Evolutionary conservation across 768 basidiomycete genomes (phyloP).

Genomic region (Termitomyces sp.): DNA sequence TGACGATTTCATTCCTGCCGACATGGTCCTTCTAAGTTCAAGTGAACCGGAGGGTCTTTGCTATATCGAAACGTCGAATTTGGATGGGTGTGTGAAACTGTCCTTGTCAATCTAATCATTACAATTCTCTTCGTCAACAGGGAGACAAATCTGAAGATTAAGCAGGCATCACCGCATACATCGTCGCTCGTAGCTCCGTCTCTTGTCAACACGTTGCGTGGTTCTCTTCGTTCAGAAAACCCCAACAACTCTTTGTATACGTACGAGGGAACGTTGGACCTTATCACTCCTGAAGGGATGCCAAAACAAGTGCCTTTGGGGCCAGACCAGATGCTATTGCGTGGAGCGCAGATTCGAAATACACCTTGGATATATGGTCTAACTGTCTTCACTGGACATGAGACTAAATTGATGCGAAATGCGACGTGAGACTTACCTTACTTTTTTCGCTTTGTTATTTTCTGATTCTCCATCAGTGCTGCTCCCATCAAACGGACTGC

Average conservation of each 20-base stretch:
- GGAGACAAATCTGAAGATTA: slow-evolving; percentile 98
- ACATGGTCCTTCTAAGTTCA: slow-evolving; percentile 79
- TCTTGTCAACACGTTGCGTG: slow-evolving; percentile 66
- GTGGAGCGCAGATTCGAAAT: slow-evolving; percentile 94
- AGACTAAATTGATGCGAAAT: slow-evolving; percentile 97
- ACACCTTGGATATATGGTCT: slow-evolving; percentile 96
- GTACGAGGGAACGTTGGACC: slow-evolving; percentile 78
- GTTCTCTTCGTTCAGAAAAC: slow-evolving; percentile 88
- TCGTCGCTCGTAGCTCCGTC: slow-evolving; percentile 71
- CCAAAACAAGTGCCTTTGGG: slow-evolving; percentile 86
- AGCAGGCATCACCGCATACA: slow-evolving; percentile 87
- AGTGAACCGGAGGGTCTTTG: slow-evolving; percentile 97
- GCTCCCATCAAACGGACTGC: slow-evolving; percentile 96
- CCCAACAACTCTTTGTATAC: slow-evolving; percentile 98
- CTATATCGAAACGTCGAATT: slow-evolving; percentile 96
- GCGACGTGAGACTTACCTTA: slow-evolving; percentile 67
- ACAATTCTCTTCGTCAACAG: slow-evolving; percentile 31
- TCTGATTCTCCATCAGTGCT: slow-evolving; percentile 45
- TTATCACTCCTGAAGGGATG: slow-evolving; percentile 48
- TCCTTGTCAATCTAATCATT: neutral
- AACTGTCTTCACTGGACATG: slow-evolving; percentile 92
- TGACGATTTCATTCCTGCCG: slow-evolving; percentile 94
- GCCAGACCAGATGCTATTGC: slow-evolving; percentile 89
- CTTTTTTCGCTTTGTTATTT: neutral
- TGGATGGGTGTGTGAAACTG: slow-evolving; percentile 71